phyloP scores from a whole-genome alignment of 805 yeast genomes.

The Nakazawaea pomicola region DNA sequence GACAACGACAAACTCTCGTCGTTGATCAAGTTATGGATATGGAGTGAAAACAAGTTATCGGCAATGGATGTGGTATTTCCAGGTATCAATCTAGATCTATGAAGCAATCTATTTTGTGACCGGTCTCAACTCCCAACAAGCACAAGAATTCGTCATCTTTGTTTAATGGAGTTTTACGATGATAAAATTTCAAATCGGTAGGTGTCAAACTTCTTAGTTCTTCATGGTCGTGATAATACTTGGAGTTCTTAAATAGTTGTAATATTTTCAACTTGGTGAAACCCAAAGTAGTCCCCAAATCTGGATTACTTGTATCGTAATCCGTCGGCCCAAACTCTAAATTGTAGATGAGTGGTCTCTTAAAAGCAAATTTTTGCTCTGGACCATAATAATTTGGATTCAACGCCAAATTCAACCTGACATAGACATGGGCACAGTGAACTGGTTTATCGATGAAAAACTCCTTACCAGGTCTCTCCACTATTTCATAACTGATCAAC shows the following conservation, averaged over 20 bases:
- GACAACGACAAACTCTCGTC: conserved; percentile 19
- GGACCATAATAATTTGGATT: conserved; percentile 15
- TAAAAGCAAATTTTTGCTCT: conserved; percentile 14
- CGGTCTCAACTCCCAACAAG: conserved; percentile 49
- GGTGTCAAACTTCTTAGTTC: conserved; percentile 13
- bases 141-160: conserved; percentile 46
- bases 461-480: conserved; percentile 34
- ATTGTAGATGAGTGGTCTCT: conserved; percentile 49
- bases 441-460: conserved; percentile 68
- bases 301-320: conserved; percentile 58
- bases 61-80: conserved; percentile 6
- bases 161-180: conserved; percentile 24
- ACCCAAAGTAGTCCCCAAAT: conserved; percentile 62
- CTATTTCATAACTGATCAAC: conserved; percentile 19
- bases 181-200: conserved; percentile 32
- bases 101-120: conserved; percentile 36
- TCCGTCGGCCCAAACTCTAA: conserved; percentile 83
- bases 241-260: conserved; percentile 45
- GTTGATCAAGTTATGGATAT: conserved; percentile 22
- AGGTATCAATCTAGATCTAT: conserved; percentile 15
- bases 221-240: conserved; percentile 19
- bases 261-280: conserved; percentile 56
- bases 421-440: conserved; percentile 72
- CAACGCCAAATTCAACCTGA: conserved; percentile 39
- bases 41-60: conserved; percentile 17